Conservation (phyloP, 176 grass and related monocot species). For the Saccharum officinarum region DNA sequence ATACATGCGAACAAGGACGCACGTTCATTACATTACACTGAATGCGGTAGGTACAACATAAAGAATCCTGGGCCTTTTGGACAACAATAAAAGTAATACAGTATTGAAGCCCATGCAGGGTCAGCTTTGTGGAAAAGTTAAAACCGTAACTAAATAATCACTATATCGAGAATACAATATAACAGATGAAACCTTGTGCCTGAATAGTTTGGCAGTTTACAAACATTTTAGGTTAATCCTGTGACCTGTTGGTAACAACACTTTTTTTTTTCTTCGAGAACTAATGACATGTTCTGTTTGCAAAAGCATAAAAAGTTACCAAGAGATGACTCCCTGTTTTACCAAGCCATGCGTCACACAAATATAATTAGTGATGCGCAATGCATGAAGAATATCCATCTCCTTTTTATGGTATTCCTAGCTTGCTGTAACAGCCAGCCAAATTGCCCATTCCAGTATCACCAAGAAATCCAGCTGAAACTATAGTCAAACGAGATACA, state of each 20-base stretch:
- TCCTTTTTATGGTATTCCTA: neutral
- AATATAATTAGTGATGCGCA: neutral
- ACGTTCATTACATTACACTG: too few species aligned
- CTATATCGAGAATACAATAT: too few species aligned
- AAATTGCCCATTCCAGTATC: too few species aligned
- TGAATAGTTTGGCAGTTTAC: neutral
- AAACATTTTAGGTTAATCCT: neutral
- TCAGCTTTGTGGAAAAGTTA: too few species aligned
- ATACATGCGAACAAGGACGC: too few species aligned
- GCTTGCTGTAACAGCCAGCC: neutral
- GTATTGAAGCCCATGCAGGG: too few species aligned
- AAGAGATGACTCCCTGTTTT: neutral
- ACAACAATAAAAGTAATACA: too few species aligned
- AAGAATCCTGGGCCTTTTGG: too few species aligned
- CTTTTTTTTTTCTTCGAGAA: neutral
- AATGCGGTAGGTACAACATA: too few species aligned
- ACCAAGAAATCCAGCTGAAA: neutral
- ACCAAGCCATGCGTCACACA: neutral
- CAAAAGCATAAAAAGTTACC: neutral
- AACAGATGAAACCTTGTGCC: neutral
- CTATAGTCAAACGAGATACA: neutral
- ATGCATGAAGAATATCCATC: neutral
- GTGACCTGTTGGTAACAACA: too few species aligned
- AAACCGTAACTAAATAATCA: too few species aligned
- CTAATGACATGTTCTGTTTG: neutral